These are phyloP conservation scores for Kodamaea neixiangensis DNA, from an alignment of 805 yeast genomes.

Conservation along the genomic window DNA sequence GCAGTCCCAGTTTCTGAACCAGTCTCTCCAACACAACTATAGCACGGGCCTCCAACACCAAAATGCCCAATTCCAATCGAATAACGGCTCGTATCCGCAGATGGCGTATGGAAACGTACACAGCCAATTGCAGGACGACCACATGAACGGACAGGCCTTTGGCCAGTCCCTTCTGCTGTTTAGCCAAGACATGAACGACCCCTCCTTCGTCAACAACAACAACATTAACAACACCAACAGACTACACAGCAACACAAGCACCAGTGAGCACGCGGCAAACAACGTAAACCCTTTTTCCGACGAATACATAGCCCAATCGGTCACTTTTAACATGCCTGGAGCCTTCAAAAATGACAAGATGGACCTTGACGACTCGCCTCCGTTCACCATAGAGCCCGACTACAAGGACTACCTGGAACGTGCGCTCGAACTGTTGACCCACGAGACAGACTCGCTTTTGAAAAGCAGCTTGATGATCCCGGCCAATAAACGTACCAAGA, in stretches of 20 bases:
- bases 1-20: not conserved
- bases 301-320: slow-evolving; percentile 5
- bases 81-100: not conserved
- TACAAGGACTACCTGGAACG: slow-evolving; percentile 1
- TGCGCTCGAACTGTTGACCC: slow-evolving; percentile 11
- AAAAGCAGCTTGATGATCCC: slow-evolving; percentile 11
- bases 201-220: not conserved
- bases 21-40: not conserved
- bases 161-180: not conserved
- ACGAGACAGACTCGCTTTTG: slow-evolving; percentile 8
- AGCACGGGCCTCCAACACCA: not conserved
- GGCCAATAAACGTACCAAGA: slow-evolving; percentile 5
- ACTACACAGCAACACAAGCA: not conserved
- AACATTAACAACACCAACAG: not conserved
- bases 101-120: not conserved
- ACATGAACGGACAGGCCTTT: not conserved
- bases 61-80: not conserved
- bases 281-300: not conserved
- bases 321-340: slow-evolving; percentile 28
- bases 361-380: slow-evolving; percentile 42
- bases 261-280: not conserved
- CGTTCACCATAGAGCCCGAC: slow-evolving; percentile 38
- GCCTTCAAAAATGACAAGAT: slow-evolving; percentile 27
- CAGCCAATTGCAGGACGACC: not conserved
- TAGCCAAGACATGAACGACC: not conserved